Base-by-base conservation (phyloP, 192 early-diverging fungal species). In the Backusella liffmaniae region DNA sequence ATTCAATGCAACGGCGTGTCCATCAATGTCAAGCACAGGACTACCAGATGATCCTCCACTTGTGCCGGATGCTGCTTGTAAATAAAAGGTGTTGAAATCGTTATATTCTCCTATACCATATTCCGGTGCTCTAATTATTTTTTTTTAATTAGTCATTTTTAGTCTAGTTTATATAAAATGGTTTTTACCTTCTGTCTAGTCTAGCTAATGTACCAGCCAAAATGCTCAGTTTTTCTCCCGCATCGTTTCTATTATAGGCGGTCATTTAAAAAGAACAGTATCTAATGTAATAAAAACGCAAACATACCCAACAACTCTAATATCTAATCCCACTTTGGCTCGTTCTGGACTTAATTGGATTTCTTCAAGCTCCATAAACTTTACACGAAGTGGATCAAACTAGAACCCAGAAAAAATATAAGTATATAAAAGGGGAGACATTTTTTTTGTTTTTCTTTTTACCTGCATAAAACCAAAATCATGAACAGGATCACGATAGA, bases 41-140 rank as follows among this genome's bases (percentile, higher is more conserved):
- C 88, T 90, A 41, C 94, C 94, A 6, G 91, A 92, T 35, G 91
- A 91, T 13, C 94, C 94, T 66, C 92, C 93, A 73, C 89, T 93
- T 9, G 90, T 90, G 8, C 88, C 86, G 7, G 94, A 90, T 0
- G 92, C 89, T 0, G 93, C 91, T 81, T 93, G 91, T 23, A 93
- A 79, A 79, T 94, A 95, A 80, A 95, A 95, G 1, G 93, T 94
- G 77, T 94, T 95, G 76, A 93, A 89, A 66, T 95, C 94, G 68
- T 91, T 92, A 83, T 92, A 93, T 62, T 90, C 89, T 30, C 88
- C 84, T 23, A 83, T 77, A 39, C 92, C 91, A 72, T 93, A 91
- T 70, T 89, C 89, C 0, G 93, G 93, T 2, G 89, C 89, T 72
- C 88, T 91, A 56, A 30, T 8, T 32, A 3, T 53, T 76, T n/a